These are phyloP conservation scores for Penicillium cataractarum DNA, from an alignment of 495 filamentous ascomycete genomes.

Conservation along the genomic window DNA sequence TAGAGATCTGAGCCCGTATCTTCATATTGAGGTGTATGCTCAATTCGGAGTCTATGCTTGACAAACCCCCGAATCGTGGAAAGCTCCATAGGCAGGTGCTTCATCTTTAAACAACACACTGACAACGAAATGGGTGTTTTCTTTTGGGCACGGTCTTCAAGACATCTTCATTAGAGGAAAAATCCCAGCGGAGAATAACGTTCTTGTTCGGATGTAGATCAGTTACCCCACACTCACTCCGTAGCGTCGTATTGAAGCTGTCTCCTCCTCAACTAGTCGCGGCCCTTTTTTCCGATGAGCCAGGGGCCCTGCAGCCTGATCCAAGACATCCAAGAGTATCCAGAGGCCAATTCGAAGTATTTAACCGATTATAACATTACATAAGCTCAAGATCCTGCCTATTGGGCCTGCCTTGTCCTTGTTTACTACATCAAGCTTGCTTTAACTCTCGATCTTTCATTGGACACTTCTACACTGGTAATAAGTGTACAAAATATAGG, in stretches of 20 bases:
- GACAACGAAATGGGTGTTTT: not conserved
- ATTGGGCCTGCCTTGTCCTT: not conserved
- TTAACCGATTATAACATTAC: not conserved
- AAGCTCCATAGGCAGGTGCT: not conserved
- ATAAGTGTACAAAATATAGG: not conserved
- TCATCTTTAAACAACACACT: not conserved
- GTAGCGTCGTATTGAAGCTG: slow-evolving; percentile 13
- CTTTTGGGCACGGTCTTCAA: not conserved
- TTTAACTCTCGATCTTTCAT: not conserved
- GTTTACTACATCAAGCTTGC: not conserved
- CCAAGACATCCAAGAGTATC: not conserved
- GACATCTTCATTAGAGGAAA: slow-evolving; percentile 1
- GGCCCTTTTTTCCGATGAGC: not conserved
- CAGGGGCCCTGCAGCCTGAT: not conserved
- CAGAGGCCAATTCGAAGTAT: not conserved
- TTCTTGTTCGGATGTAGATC: slow-evolving; percentile 7
- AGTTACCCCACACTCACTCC: slow-evolving; percentile 15
- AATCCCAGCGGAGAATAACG: slow-evolving; percentile 10
- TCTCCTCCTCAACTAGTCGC: not conserved
- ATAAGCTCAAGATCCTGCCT: not conserved
- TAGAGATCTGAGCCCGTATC: not conserved
- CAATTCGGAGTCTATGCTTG: not conserved
- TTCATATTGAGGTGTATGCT: slow-evolving; percentile 5
- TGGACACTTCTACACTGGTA: not conserved
- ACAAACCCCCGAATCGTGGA: not conserved